These are phyloP conservation scores for Aspergillus kassunensis DNA, from an alignment of 495 filamentous ascomycete genomes.

Conservation along the genomic window DNA sequence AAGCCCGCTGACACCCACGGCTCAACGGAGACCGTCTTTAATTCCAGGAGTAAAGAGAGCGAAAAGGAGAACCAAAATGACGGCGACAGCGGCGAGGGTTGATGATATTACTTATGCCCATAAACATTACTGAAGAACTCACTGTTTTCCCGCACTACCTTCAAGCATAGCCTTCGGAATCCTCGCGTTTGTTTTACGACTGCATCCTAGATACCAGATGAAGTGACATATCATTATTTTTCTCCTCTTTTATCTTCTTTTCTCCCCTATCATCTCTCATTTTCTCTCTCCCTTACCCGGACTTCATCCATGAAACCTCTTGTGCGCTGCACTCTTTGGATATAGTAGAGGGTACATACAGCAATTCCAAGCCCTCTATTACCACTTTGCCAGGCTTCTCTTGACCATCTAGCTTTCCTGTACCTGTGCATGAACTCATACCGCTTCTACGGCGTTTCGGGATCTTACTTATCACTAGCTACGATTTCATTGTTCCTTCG, in stretches of 20 bases:
- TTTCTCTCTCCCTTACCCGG: too few species aligned
- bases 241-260: neutral
- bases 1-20: constrained; percentile 21
- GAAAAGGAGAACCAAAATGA: constrained; percentile 40
- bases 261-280: too few species aligned
- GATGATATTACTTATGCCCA: constrained; percentile 2
- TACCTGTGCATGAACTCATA: too few species aligned
- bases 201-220: constrained; percentile 41
- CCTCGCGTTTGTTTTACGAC: constrained; percentile 18
- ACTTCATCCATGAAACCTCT: too few species aligned
- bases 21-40: constrained; percentile 10
- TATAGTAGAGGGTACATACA: too few species aligned
- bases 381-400: too few species aligned
- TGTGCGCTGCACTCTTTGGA: too few species aligned
- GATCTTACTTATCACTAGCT: too few species aligned
- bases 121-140: neutral
- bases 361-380: too few species aligned
- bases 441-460: too few species aligned
- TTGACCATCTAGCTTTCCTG: too few species aligned
- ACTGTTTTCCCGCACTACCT: constrained; percentile 4
- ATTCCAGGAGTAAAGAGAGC: constrained; percentile 31
- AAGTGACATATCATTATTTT: constrained; percentile 21
- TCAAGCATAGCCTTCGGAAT: constrained; percentile 8
- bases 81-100: constrained; percentile 26
- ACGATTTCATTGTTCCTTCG: too few species aligned